phyloP scores from a whole-genome alignment of 108 stramenopile species.

The Pseudonitzschia pungens region DNA sequence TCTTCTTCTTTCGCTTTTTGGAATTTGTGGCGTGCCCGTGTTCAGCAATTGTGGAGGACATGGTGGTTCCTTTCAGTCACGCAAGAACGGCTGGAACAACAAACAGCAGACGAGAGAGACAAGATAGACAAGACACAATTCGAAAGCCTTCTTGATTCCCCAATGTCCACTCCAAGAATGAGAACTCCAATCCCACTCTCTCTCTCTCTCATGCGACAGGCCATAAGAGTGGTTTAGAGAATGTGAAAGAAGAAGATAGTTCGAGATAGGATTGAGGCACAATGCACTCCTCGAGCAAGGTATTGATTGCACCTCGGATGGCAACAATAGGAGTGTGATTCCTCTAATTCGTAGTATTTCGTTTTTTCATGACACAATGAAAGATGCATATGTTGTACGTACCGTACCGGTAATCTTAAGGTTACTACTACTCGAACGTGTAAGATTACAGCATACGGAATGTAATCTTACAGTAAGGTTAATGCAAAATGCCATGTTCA shows the following conservation, averaged over 20 bases:
- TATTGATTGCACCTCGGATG: background rate
- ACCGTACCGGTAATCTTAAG: too few relatives aligned
- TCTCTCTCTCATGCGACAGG: background rate
- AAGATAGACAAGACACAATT: background rate
- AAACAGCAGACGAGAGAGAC: too few relatives aligned
- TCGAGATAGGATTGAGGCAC: background rate
- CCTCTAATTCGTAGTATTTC: too few relatives aligned
- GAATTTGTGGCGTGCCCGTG: constrained; percentile 1
- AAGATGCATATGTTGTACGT: too few relatives aligned
- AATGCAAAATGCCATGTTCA: too few relatives aligned
- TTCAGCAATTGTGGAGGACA: background rate
- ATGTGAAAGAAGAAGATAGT: background rate
- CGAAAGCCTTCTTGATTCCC: background rate
- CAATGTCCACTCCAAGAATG: background rate
- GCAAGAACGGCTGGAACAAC: background rate
- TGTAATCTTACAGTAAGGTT: too few relatives aligned
- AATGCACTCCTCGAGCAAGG: background rate
- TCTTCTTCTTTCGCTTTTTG: constrained; percentile 15
- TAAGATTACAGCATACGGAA: too few relatives aligned
- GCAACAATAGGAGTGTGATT: background rate
- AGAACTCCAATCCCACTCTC: background rate
- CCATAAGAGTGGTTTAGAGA: background rate
- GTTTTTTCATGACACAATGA: too few relatives aligned
- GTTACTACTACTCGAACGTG: too few relatives aligned
- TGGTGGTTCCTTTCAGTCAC: background rate